These are phyloP conservation scores for Lentinula novae-zelandiae DNA, from an alignment of 1,284 basidiomycete genomes.

Conservation along the genomic window DNA sequence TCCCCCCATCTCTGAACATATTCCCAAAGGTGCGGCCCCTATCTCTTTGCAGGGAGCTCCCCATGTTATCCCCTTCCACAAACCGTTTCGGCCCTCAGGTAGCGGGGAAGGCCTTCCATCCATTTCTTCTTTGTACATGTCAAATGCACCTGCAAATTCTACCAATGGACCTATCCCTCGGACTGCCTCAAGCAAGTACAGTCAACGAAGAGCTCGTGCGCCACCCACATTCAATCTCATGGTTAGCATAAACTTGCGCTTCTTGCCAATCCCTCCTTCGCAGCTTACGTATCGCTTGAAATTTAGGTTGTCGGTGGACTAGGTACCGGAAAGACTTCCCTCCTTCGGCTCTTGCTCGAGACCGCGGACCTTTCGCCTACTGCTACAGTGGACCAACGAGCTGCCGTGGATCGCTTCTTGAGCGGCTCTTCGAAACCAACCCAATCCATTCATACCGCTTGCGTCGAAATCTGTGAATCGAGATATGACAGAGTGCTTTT, in stretches of 20 bases:
- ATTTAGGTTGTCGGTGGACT: conserved; percentile 71
- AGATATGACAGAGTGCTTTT: conserved; percentile 70
- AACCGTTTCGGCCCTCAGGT: conserved; percentile 63
- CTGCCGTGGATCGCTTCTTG: conserved; percentile 57
- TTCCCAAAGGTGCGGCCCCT: conserved; percentile 59
- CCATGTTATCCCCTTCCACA: conserved; percentile 67
- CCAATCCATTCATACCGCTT: conserved; percentile 56
- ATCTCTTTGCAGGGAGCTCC: conserved; percentile 51
- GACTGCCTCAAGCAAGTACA: conserved; percentile 42
- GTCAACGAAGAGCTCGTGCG: conserved; percentile 56
- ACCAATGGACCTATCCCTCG: conserved; percentile 34
- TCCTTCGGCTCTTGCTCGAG: conserved; percentile 65
- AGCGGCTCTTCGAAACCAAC: conserved; percentile 56
- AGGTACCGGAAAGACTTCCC: conserved; percentile 76
- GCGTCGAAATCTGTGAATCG: conserved; percentile 76
- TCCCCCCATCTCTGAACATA: conserved; percentile 27
- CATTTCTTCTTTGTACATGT: conserved; percentile 70
- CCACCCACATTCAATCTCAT: conserved; percentile 81
- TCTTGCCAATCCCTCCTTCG: conserved; percentile 11
- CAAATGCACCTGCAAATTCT: conserved; percentile 56
- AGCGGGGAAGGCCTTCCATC: conserved; percentile 37
- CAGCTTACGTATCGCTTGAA: neutral
- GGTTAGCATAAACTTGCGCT: conserved; percentile 40
- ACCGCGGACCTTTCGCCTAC: conserved; percentile 74
- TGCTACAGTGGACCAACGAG: conserved; percentile 64